Conservation (phyloP, 495 filamentous ascomycete species). For the Darksidea phi region DNA sequence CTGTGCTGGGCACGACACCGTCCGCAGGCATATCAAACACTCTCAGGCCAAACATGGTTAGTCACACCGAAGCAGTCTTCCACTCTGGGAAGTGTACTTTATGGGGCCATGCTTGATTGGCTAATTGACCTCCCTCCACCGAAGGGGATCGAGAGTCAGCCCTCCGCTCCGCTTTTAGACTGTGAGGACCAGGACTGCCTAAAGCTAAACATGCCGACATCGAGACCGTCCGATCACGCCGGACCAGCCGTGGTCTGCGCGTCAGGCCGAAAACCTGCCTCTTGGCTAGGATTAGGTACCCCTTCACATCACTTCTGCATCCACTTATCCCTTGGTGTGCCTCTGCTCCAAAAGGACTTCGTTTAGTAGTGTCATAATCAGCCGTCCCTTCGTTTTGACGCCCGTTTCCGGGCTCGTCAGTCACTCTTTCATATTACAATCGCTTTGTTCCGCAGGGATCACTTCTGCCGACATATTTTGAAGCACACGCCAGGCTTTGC, state of each 20-base stretch:
- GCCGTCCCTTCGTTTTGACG: slow-evolving; percentile 27
- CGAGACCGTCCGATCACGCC: background rate
- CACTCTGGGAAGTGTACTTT: slow-evolving; percentile 4
- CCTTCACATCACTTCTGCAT: background rate
- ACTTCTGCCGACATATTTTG: slow-evolving; percentile 11
- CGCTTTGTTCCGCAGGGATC: background rate
- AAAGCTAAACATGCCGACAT: slow-evolving; percentile 22
- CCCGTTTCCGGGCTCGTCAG: background rate
- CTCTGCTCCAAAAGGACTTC: background rate
- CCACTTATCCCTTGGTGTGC: background rate
- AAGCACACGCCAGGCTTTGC: background rate
- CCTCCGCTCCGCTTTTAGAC: slow-evolving; percentile 29
- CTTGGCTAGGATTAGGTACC: slow-evolving; percentile 7
- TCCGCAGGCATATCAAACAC: slow-evolving; percentile 15
- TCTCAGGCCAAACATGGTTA: background rate
- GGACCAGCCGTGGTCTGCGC: background rate
- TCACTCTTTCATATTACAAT: background rate
- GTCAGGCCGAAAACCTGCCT: slow-evolving; percentile 2
- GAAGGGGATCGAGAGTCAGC: slow-evolving; percentile 15
- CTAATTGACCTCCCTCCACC: background rate
- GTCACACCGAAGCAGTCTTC: background rate
- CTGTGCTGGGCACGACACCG: background rate
- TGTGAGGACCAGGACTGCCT: slow-evolving; percentile 10
- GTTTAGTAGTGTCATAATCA: slow-evolving; percentile 11
- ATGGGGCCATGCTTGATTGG: background rate